These are phyloP conservation scores for Sugiyamaella lignohabitans DNA, from an alignment of 805 yeast genomes.

Conservation along the genomic window DNA sequence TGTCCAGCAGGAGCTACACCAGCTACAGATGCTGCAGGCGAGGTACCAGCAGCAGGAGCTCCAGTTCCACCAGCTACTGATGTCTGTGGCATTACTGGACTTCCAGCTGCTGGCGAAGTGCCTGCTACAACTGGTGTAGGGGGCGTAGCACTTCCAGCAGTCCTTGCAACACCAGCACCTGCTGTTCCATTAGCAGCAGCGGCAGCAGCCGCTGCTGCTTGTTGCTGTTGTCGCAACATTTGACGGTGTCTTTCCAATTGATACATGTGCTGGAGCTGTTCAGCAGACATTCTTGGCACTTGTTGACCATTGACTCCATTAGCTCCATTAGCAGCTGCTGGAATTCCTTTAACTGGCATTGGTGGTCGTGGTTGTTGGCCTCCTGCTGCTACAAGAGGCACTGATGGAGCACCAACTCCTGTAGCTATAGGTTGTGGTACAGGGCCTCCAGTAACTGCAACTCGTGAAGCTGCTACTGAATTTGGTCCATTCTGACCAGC, in stretches of 20 bases:
- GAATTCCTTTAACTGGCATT: conserved; percentile 17
- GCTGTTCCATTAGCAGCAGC: conserved; percentile 32
- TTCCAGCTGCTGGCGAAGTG: conserved; percentile 16
- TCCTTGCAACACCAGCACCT: conserved; percentile 10
- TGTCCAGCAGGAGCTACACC: too few relatives aligned
- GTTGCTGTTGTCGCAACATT: conserved; percentile 27
- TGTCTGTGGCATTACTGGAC: conserved; percentile 21
- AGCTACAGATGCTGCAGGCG: background rate
- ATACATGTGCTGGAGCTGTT: conserved; percentile 25
- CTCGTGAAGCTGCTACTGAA: conserved; percentile 1
- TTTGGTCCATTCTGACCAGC: conserved; percentile 1
- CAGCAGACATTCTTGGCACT: conserved; percentile 14
- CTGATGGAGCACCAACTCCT: background rate
- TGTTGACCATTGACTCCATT: conserved; percentile 6
- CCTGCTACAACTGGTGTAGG: conserved; percentile 14
- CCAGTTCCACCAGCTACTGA: background rate
- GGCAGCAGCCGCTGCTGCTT: conserved; percentile 16
- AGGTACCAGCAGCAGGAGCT: conserved; percentile 6
- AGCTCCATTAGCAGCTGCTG: conserved; percentile 24
- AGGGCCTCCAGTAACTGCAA: conserved; percentile 10
- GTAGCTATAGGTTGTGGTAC: conserved; percentile 4
- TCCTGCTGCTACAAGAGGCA: background rate
- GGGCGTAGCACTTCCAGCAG: conserved; percentile 24
- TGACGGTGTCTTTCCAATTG: conserved; percentile 27
- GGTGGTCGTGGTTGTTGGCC: conserved; percentile 5